Percentiles rank a stretch among this genome's conserved stretches.
phyloP scores from a whole-genome alignment of 805 yeast species.

The Zygosaccharomyces bisporus region DNA sequence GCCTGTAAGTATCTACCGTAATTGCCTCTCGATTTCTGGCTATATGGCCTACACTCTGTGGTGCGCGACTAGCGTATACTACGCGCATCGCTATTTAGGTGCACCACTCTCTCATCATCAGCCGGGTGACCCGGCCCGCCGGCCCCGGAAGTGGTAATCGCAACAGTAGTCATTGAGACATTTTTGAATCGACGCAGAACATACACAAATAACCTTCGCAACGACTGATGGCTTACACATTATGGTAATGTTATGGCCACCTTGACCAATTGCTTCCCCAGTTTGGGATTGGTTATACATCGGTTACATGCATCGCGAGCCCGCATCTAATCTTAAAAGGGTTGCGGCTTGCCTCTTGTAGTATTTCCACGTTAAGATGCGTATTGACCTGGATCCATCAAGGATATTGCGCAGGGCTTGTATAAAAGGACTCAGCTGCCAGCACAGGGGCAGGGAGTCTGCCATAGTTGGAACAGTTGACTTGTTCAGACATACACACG shows the following conservation, averaged over 20 bases:
- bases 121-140: conserved; percentile 3
- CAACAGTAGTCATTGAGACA: background rate
- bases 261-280: background rate
- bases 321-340: background rate
- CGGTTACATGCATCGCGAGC: background rate
- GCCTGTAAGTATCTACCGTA: too few species aligned
- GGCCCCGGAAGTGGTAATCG: background rate
- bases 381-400: background rate
- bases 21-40: too few species aligned
- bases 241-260: conserved; percentile 1
- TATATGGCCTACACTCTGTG: too few species aligned
- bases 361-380: background rate
- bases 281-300: background rate
- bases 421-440: background rate
- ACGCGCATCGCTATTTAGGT: background rate
- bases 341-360: conserved; percentile 1
- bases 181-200: conserved; percentile 1
- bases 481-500: background rate
- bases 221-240: background rate
- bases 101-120: background rate
- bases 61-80: too few species aligned
- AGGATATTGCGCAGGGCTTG: background rate
- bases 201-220: background rate
- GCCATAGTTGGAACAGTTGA: background rate
- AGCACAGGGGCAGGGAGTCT: background rate